Conservation (phyloP, 805 yeast genomes). For the Schwanniomyces occidentalis region DNA sequence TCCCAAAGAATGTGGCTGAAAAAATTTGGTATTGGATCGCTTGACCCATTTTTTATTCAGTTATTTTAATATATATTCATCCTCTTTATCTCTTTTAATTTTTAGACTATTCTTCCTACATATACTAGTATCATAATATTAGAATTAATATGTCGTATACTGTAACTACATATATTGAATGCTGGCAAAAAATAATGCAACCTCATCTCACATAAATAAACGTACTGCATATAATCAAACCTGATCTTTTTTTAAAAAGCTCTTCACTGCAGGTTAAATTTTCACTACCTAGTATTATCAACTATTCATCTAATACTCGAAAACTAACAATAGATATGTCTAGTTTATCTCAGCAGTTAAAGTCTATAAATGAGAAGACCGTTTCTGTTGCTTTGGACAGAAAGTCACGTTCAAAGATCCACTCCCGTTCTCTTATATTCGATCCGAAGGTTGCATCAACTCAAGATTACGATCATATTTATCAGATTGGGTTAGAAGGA, state of each 20-base stretch:
- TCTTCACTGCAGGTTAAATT: neutral
- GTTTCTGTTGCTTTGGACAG: slow-evolving; percentile 81
- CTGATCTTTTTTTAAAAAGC: slow-evolving; percentile 1
- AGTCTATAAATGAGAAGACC: slow-evolving; percentile 61
- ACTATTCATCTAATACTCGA: neutral
- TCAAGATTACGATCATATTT: slow-evolving; percentile 87
- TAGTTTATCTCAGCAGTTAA: slow-evolving; percentile 80
- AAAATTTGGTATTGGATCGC: slow-evolving; percentile 54
- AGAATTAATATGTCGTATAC: too few species aligned
- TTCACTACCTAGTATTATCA: too few species aligned
- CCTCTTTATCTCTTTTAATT: too few species aligned
- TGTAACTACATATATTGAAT: too few species aligned
- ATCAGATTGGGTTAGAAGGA: slow-evolving; percentile 70
- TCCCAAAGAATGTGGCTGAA: slow-evolving; percentile 42
- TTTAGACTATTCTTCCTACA: too few species aligned
- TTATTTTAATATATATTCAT: neutral
- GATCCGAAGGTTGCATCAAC: slow-evolving; percentile 88
- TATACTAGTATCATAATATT: too few species aligned
- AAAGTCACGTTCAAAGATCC: slow-evolving; percentile 81
- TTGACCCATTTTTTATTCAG: slow-evolving; percentile 11
- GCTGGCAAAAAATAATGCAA: too few species aligned
- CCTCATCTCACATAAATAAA: too few species aligned
- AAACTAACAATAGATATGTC: slow-evolving; percentile 28
- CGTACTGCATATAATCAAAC: too few species aligned
- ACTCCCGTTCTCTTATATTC: slow-evolving; percentile 83